phyloP scores from a whole-genome alignment of 371 early-diverging fungal species.

The Smittium mucronatum region DNA sequence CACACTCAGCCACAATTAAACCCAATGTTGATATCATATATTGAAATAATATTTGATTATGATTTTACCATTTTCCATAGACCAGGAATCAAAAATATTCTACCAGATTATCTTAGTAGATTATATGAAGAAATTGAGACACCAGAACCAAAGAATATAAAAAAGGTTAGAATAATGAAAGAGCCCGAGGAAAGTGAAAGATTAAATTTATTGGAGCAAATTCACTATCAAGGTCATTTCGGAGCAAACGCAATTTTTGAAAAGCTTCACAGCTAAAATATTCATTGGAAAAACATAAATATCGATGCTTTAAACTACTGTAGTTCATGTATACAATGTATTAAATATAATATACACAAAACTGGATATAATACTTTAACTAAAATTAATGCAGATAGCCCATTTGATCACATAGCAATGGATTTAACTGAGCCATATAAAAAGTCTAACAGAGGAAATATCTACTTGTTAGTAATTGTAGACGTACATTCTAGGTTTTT shows the following conservation, averaged over 20 bases:
- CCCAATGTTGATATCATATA: not conserved
- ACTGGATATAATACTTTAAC: not conserved
- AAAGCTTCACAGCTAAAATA: not conserved
- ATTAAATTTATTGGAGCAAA: not conserved
- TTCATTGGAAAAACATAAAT: not conserved
- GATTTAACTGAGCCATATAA: slow-evolving; percentile 23
- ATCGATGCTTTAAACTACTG: not conserved
- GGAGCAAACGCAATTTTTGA: not conserved
- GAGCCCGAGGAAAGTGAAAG: not conserved
- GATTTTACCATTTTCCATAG: not conserved
- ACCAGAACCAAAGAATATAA: not conserved
- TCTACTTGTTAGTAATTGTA: slow-evolving; percentile 16
- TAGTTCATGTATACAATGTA: not conserved
- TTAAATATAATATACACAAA: not conserved
- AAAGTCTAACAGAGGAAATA: slow-evolving; percentile 12
- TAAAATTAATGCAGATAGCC: slow-evolving; percentile 9
- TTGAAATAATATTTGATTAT: not conserved
- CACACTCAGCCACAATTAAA: not conserved
- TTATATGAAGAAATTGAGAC: not conserved
- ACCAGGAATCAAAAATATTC: not conserved
- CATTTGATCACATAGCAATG: slow-evolving; percentile 17
- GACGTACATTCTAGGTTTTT: slow-evolving; percentile 22
- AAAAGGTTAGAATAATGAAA: not conserved
- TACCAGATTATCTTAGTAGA: not conserved
- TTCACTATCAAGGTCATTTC: not conserved